Percentiles rank a stretch among this genome's conserved stretches.
phyloP scores from a whole-genome alignment of 805 yeast species.

The Wickerhamiella kurtzmanii region DNA sequence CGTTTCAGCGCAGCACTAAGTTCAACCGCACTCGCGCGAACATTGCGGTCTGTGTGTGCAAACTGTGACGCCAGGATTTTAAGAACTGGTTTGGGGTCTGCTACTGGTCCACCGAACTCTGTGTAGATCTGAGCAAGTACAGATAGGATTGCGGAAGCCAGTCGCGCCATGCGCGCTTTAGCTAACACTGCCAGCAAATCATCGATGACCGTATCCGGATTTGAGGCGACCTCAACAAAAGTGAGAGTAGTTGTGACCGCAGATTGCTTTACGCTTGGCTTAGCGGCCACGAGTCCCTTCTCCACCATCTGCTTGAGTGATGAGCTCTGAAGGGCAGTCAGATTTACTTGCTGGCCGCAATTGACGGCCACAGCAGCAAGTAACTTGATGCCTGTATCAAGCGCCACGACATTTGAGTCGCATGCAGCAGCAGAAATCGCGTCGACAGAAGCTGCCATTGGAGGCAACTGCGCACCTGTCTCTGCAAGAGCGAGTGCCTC shows the following conservation, averaged over 20 bases:
- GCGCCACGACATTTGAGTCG: slow-evolving; percentile 84
- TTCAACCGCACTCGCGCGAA: slow-evolving; percentile 62
- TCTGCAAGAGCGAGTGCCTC: slow-evolving; percentile 30
- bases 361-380: slow-evolving; percentile 41
- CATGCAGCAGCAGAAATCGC: slow-evolving; percentile 42
- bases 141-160: slow-evolving; percentile 52
- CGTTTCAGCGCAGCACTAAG: slow-evolving; percentile 56
- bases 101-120: slow-evolving; percentile 49
- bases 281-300: slow-evolving; percentile 63
- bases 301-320: slow-evolving; percentile 42
- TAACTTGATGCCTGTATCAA: slow-evolving; percentile 61
- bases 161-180: slow-evolving; percentile 54
- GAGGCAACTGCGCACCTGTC: neutral
- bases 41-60: slow-evolving; percentile 75
- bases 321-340: slow-evolving; percentile 23
- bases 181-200: slow-evolving; percentile 46
- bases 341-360: slow-evolving; percentile 34
- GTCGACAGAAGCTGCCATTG: slow-evolving; percentile 1
- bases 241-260: slow-evolving; percentile 48
- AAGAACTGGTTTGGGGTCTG: slow-evolving; percentile 45
- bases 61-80: slow-evolving; percentile 53
- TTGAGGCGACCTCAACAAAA: slow-evolving; percentile 53
- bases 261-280: slow-evolving; percentile 59
- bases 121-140: slow-evolving; percentile 44
- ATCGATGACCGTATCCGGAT: slow-evolving; percentile 42